These are phyloP conservation scores for Colletotrichum lindemuthianum DNA, from an alignment of 2,329 filamentous ascomycete species.

Conservation along the genomic window DNA sequence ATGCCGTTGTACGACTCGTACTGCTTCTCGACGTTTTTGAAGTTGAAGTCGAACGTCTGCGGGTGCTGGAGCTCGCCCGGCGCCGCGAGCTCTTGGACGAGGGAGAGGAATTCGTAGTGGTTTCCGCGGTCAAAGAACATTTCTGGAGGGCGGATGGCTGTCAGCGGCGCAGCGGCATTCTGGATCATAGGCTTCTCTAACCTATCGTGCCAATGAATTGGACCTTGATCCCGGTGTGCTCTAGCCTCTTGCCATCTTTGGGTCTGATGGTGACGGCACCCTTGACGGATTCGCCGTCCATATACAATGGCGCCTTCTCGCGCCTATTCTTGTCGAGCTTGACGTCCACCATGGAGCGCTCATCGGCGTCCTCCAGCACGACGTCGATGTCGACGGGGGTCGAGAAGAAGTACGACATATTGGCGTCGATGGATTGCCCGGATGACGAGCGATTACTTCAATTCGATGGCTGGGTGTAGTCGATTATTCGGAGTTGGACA, in stretches of 20 bases:
- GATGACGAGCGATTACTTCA: constrained; percentile 19
- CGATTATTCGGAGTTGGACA: not conserved
- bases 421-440: constrained; percentile 38
- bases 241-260: constrained; percentile 97
- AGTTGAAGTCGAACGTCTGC: constrained; percentile 99
- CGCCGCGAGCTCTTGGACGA: constrained; percentile 95
- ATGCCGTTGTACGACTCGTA: constrained; percentile 99
- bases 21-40: constrained; percentile 99
- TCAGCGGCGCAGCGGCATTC: no score
- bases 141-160: constrained; percentile 63
- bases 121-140: constrained; percentile 99
- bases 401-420: constrained; percentile 98
- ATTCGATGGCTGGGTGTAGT: not conserved
- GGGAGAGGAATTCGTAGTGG: constrained; percentile 98
- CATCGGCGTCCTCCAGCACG: constrained; percentile 93
- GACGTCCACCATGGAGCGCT: constrained; percentile 94
- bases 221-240: constrained; percentile 99
- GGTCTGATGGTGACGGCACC: constrained; percentile 93
- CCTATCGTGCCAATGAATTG: constrained; percentile 99
- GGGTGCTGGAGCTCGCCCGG: constrained; percentile 98
- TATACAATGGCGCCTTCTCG: constrained; percentile 96
- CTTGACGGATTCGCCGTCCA: constrained; percentile 98
- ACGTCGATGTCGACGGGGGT: constrained; percentile 99
- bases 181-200: constrained; percentile 47
- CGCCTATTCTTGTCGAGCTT: constrained; percentile 98